These are phyloP conservation scores for Blastocystis sp. DNA, from an alignment of 352 stramenopile species.

Conservation along the genomic window DNA sequence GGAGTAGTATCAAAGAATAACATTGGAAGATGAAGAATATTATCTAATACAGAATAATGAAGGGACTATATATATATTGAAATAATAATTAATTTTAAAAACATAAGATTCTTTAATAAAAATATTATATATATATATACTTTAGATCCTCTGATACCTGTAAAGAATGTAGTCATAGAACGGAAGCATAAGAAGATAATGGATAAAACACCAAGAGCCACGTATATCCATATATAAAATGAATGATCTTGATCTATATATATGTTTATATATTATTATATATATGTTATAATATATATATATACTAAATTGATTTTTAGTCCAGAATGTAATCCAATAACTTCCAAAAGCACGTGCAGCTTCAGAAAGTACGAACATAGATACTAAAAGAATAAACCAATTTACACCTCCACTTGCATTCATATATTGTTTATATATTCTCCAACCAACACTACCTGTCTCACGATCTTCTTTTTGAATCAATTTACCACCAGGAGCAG, in stretches of 20 bases:
- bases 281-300: too few relatives aligned
- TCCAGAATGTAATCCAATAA: slow-evolving; percentile 80
- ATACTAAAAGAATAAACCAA: slow-evolving; percentile 45
- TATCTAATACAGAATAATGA: slow-evolving; percentile 46
- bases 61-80: too few relatives aligned
- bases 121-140: too few relatives aligned
- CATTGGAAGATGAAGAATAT: slow-evolving; percentile 57
- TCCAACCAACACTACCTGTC: slow-evolving; percentile 45
- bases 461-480: slow-evolving; percentile 44
- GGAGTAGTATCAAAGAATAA: slow-evolving; percentile 70
- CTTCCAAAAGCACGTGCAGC: slow-evolving; percentile 59
- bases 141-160: slow-evolving; percentile 49
- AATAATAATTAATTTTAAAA: too few relatives aligned
- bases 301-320: slow-evolving; percentile 56
- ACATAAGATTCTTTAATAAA: too few relatives aligned
- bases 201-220: slow-evolving; percentile 51
- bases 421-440: slow-evolving; percentile 50
- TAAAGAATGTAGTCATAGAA: slow-evolving; percentile 51
- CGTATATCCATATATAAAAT: slow-evolving; percentile 62
- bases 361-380: slow-evolving; percentile 60
- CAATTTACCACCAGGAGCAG: too few relatives aligned
- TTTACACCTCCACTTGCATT: slow-evolving; percentile 48
- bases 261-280: too few relatives aligned
- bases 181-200: slow-evolving; percentile 49
- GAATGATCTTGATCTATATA: slow-evolving; percentile 51